Conservation (phyloP, 768 basidiomycete species). For the Imleria badia region DNA sequence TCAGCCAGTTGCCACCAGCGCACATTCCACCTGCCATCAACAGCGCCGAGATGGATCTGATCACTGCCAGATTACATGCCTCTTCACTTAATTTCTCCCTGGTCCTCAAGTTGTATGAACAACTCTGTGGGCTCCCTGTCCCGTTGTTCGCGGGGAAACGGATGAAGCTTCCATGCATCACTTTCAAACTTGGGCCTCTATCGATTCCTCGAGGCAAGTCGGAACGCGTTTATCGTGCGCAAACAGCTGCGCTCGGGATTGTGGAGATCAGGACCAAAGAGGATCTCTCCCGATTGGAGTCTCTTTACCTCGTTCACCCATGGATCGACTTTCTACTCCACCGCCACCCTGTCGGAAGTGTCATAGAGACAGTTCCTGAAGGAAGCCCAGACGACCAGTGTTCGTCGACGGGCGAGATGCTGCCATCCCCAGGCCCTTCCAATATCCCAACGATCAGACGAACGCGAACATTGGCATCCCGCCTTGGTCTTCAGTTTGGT, state of each 20-base stretch:
- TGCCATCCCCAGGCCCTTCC: not conserved
- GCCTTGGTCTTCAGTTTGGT: not conserved
- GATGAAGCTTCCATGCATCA: conserved; percentile 3
- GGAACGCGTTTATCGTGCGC: not conserved
- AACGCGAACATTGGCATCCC: not conserved
- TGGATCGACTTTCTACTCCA: conserved; percentile 17
- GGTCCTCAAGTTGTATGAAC: not conserved
- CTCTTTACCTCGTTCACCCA: conserved; percentile 11
- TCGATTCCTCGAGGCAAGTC: not conserved
- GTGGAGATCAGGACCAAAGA: conserved; percentile 7
- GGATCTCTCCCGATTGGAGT: not conserved
- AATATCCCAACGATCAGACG: not conserved
- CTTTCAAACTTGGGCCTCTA: not conserved
- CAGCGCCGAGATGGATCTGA: not conserved
- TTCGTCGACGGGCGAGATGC: not conserved
- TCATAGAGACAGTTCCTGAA: not conserved
- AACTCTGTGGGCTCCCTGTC: not conserved
- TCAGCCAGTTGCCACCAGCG: not conserved
- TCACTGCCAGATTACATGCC: not conserved
- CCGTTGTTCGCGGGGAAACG: not conserved
- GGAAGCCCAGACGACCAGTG: not conserved
- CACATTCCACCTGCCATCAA: not conserved
- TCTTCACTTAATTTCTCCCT: not conserved
- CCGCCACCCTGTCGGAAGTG: not conserved
- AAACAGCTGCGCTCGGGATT: not conserved